Base-by-base conservation (phyloP, 495 filamentous ascomycete genomes). In the Hyaloscypha hepaticicola region DNA sequence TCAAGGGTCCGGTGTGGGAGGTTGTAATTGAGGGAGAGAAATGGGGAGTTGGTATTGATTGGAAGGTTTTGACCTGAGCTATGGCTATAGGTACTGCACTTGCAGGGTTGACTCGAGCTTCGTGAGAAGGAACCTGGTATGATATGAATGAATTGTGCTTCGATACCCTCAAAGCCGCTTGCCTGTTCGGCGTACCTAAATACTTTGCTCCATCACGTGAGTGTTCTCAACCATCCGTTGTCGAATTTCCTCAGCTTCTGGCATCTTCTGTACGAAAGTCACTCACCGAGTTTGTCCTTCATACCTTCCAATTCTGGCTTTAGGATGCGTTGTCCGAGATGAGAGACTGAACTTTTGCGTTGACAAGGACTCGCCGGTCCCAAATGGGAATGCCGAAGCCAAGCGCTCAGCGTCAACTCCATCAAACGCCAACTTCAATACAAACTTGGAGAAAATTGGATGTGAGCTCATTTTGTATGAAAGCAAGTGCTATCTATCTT, bases 41-140 rank as follows among this genome's bases (percentile, higher is more conserved):
- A 49, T 73, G 71, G 71, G 69, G 68, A n/a, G 67, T 73, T 64
- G 69, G 69, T 26, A 64, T 69, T 69, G 65, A 73, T 25, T 72
- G 70, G 70, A 70, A 69, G 45, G 65, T 68, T 31, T 61, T 69
- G 49, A 33, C 24, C 38, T 64, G 52, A 53, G 12, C 6, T 33
- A 0, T 33, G 31, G 31, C 1, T 7, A 33, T 12, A 12, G 6
- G 31, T 7, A 33, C 7, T 33, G 31, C 31, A 7, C 7, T 7
- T 3, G 12, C 2, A 33, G 31, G 7, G 12, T 0, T 6, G 12
- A 12, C 31, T 33, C 12, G 31, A 33, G 31, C 38, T 45, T 16
- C 4, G 6, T 16, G 3, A 0, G 16, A 16, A 45, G 6, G 16
- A 16, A 3, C 38, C 1, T 34, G 38, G 19, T 14, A 45, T 19